Percentiles rank a stretch among this genome's conserved stretches.
These are phyloP conservation scores for Geotrichum phurueaensis DNA, from an alignment of 1,139 yeast species.

Conservation along the genomic window DNA sequence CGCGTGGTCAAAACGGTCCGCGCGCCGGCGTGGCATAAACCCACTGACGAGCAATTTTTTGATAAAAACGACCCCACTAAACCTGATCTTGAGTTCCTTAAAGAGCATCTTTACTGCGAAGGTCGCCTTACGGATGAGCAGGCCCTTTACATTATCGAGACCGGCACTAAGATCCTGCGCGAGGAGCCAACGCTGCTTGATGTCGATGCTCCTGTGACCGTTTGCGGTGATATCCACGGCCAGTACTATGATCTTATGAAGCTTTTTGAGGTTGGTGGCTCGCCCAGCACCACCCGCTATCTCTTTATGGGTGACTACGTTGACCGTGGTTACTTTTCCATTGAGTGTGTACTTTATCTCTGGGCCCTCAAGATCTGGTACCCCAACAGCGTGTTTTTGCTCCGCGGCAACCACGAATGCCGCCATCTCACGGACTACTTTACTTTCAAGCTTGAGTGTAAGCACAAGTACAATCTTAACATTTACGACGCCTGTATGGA, in stretches of 20 bases:
- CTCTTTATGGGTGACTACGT: conserved; percentile 93
- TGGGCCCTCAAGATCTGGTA: conserved; percentile 76
- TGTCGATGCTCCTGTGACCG: conserved; percentile 90
- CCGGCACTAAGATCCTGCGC: conserved; percentile 63
- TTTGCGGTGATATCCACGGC: conserved; percentile 96
- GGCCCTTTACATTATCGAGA: conserved; percentile 57
- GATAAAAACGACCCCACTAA: conserved; percentile 44
- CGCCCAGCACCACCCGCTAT: conserved; percentile 70
- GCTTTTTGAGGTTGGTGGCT: conserved; percentile 90
- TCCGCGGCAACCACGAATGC: conserved; percentile 95
- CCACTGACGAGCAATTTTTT: conserved; percentile 66
- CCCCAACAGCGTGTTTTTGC: conserved; percentile 71
- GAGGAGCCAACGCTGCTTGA: conserved; percentile 73
- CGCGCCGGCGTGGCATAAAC: conserved; percentile 63
- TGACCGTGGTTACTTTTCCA: conserved; percentile 88
- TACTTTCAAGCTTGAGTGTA: conserved; percentile 86
- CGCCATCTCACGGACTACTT: conserved; percentile 89
- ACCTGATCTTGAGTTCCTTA: conserved; percentile 68
- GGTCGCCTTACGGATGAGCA: conserved; percentile 75
- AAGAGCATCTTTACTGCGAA: conserved; percentile 69
- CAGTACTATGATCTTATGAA: conserved; percentile 89
- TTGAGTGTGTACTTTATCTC: conserved; percentile 77
- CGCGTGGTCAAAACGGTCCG: conserved; percentile 60
- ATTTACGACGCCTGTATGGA: conserved; percentile 72
- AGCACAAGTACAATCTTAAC: conserved; percentile 66